A percentile compares a stretch with the other conserved stretches of the same genome.
phyloP scores from a whole-genome alignment of 1,284 basidiomycete genomes.

The Takashimella koratensis region DNA sequence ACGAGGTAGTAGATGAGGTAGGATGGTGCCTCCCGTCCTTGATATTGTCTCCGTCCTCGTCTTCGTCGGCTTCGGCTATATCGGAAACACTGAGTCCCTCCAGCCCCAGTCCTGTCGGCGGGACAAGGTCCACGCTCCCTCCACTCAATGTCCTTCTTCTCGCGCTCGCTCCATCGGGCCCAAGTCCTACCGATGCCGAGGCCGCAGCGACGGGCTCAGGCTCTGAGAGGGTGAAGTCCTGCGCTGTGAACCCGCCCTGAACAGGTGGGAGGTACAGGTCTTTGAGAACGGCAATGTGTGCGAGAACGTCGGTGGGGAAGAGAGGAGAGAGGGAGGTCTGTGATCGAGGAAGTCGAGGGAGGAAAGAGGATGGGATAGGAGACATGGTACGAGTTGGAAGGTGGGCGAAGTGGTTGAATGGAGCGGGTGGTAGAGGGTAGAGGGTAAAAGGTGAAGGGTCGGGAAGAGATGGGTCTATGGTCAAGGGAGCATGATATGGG shows the following conservation, averaged over 20 bases:
- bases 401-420: too few relatives aligned
- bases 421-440: too few relatives aligned
- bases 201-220: conserved; percentile 4
- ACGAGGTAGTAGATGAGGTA: neutral
- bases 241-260: conserved; percentile 39
- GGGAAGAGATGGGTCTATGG: too few relatives aligned
- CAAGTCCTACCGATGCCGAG: neutral
- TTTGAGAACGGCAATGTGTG: conserved; percentile 32
- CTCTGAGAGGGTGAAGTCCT: conserved; percentile 18
- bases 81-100: conserved; percentile 24
- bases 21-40: conserved; percentile 6
- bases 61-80: conserved; percentile 7
- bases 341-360: conserved; percentile 36
- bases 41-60: conserved; percentile 11
- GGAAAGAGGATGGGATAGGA: conserved; percentile 33
- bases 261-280: conserved; percentile 43
- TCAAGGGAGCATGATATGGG: too few relatives aligned
- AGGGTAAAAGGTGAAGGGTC: too few relatives aligned
- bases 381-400: too few relatives aligned
- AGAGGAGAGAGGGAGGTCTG: conserved; percentile 35
- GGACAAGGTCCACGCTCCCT: conserved; percentile 20
- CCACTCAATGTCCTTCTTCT: conserved; percentile 21
- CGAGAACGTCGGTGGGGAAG: conserved; percentile 22
- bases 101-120: conserved; percentile 25
- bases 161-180: conserved; percentile 1